Evolutionary conservation across 768 basidiomycete species (phyloP), one percentile per base, ranked within the genome.

Genomic region (Boletus barrowsii): DNA sequence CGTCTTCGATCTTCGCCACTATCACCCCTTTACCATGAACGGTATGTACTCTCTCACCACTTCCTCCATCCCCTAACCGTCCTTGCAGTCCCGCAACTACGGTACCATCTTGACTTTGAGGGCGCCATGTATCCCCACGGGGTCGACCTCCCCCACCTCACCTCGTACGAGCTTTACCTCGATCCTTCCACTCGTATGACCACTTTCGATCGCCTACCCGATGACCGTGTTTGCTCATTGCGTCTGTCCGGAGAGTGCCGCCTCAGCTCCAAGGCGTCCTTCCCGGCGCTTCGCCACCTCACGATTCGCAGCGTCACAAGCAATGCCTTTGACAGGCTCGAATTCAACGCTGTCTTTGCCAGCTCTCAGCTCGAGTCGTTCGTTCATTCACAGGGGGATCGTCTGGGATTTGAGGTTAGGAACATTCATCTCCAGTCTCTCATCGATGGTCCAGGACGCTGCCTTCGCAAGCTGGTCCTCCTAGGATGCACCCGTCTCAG

Each of bases 331-430:
- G 74, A 78, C 54, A 57, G 59, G 39, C 63, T 64, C 42, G 60
- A 53, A 46, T 55, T 75, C 32, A 49, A 62, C 26, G 44, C 61
- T 10, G 52, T 57, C 40, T 72, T 75, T 57, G 60, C 65, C 9
- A 54, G 48, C 18, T 64, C 68, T 14, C 59, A 46, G n/a, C 65
- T 79, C 17, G 59, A 70, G 20, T 63, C 68, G 15, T 77, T 79
- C 58, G 54, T 53, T 18, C 72, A 76, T 47, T 59, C 61, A 11
- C 75, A 68, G 45, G 69, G 67, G 13, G 63, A 72, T 47, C 53
- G 65, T 36, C 59, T 73, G 39, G 73, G 64, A 15, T 76, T 75
- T 52, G 71, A 75, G 57, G 64, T 77, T 20, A 66, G 70, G 32
- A 67, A 75, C 47, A 26, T 37, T 4, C 71, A 72, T 47, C 65